Evolutionary conservation across 352 stramenopile species (phyloP), one percentile per base, ranked within the genome.

Genomic region (Pythium sukuiense): DNA sequence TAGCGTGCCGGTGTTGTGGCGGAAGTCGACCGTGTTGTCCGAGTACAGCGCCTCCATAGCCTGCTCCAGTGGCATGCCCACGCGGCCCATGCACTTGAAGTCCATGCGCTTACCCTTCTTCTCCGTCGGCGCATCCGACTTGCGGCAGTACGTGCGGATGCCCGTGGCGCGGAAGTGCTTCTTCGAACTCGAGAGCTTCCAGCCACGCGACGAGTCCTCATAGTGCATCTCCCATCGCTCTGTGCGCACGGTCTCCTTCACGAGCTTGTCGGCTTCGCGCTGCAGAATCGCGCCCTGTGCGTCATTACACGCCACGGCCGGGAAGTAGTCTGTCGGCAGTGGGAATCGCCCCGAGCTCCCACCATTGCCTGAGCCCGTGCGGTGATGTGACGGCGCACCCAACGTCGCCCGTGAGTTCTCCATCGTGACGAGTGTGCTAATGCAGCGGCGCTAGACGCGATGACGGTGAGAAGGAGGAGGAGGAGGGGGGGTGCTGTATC

Each of bases 141-240:
- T 74, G 58, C 74, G 65, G 65, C 60, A 85, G 71, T 88, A 89
- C 18, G 77, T 85, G 52, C 79, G 79, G 48, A 88, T 81, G 50
- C 83, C 81, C 16, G 77, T 83, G 50, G 86, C 83, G 55, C 80
- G 80, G 49, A 87, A 89, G 62, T 91, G 79, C 39, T 73, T 79
- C 60, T 87, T 80, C 41, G 80, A 88, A 63, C 83, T 91, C 35
- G 69, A 81, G 43, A 91, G 77, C 29, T 88, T 88, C 83, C 83
- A 91, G 6, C 80, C 80, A 56, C 76, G 79, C 46, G 68, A 63
- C 43, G 75, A 73, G 63, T 89, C 79, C 54, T 89, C 80, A 62
- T 81, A 81, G 39, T 72, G 81, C 77, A 87, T 88, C 48, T 80
- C 66, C 80, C 80, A 89, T 50, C 81, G 77, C 63, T 74, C 79